Base-by-base conservation (phyloP, 1,139 yeast species). In the Candida pseudocylindracea region DNA sequence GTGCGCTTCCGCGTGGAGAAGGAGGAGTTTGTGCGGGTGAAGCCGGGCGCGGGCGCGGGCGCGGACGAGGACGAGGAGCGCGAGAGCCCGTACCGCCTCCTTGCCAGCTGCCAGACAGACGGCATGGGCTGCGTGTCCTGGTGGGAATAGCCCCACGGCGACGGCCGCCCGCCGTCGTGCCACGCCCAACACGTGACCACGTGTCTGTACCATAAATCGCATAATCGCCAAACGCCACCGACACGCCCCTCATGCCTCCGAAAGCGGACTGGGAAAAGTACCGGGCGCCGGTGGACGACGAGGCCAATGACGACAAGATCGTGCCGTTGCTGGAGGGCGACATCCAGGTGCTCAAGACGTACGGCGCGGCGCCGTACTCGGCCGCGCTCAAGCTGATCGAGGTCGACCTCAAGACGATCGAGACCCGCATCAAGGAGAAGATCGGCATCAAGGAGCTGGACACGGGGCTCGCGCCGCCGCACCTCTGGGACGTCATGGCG, bases 241-340 rank as follows among this genome's bases (percentile, higher is more conserved):
- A 15, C 20, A 15, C n/a, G n/a, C 20, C 6, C 20, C 20, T 25
- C 10, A 75, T 75, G 88, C 78, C 88, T 37, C 83, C 88, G 39
- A 78, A 76, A 56, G 78, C 76, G 35, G 93, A 88, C 52, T 88
- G 99, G 99, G 99, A 91, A 51, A 88, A 88, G 54, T 83, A 81
- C 55, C 74, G 73, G 50, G 75, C 91, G 33, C 92, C 94, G 12
- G 61, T 61, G 32, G 93, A 76, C 15, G 64, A 57, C 36, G 69
- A 68, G 30, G 54, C 53, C 34, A 54, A 56, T 32, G 76, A 70
- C 36, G 85, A 76, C 39, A 76, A 83, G 44, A 74, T 80, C 41
- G 70, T 68, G 24, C 98, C 98, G 8, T 66, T 88, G 44, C 68
- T 88, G 37, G 98, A 91, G 49, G 94, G 93, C 32, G 99, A 88